phyloP scores from a whole-genome alignment of 1,139 yeast species.

The Sugiyamaella xylanicola region DNA sequence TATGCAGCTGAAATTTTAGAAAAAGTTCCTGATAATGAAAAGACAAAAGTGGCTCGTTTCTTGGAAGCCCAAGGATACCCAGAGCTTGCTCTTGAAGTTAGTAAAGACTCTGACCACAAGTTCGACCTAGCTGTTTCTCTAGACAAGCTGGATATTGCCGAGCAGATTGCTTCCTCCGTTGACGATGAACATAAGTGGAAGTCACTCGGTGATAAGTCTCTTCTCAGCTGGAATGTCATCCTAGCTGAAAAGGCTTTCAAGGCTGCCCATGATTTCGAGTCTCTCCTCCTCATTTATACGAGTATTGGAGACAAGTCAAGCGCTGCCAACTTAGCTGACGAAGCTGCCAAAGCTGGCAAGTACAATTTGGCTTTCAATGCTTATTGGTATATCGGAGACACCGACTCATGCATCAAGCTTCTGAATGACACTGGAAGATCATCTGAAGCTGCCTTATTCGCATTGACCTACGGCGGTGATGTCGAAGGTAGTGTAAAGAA shows the following conservation, averaged over 20 bases:
- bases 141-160: constrained; percentile 70
- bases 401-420: constrained; percentile 63
- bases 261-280: constrained; percentile 78
- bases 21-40: constrained; percentile 66
- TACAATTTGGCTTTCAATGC: constrained; percentile 92
- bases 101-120: constrained; percentile 83
- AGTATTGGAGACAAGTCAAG: constrained; percentile 71
- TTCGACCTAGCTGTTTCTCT: constrained; percentile 79
- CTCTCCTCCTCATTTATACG: constrained; percentile 79
- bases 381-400: constrained; percentile 82
- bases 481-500: constrained; percentile 51
- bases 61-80: constrained; percentile 89
- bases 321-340: constrained; percentile 57
- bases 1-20: constrained; percentile 68
- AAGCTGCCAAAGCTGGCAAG: constrained; percentile 70
- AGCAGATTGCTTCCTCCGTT: constrained; percentile 59
- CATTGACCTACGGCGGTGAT: constrained; percentile 69
- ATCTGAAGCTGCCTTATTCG: constrained; percentile 85
- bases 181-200: constrained; percentile 78
- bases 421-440: constrained; percentile 68
- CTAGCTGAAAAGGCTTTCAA: constrained; percentile 81
- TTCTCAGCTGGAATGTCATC: constrained; percentile 74
- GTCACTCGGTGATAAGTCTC: constrained; percentile 83
- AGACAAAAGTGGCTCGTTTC: constrained; percentile 83
- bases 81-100: constrained; percentile 77